These are phyloP conservation scores for Nemania sp. DNA, from an alignment of 2,329 filamentous ascomycete genomes.

Conservation along the genomic window DNA sequence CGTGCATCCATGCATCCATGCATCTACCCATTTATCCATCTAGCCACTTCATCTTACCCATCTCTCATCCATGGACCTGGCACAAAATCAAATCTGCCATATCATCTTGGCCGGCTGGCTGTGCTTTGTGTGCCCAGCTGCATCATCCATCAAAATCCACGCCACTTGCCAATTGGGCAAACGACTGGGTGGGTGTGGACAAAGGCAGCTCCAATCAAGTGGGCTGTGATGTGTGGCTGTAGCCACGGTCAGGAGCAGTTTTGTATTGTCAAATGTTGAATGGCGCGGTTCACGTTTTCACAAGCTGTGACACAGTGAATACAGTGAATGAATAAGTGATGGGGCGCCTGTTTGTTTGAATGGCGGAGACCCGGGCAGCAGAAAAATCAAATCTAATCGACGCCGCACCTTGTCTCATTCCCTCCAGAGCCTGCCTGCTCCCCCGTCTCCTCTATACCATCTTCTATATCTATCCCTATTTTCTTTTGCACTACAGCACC, in stretches of 20 bases:
- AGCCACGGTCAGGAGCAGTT: slow-evolving; percentile 2
- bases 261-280: no score
- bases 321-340: slow-evolving; percentile 25
- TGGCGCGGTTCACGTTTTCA: slow-evolving; percentile 12
- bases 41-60: no score
- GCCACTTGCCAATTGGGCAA: neutral
- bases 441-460: slow-evolving; percentile 16
- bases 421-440: slow-evolving; percentile 14
- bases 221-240: slow-evolving; percentile 8
- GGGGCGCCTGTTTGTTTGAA: slow-evolving; percentile 25
- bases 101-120: neutral
- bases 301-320: slow-evolving; percentile 22
- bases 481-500: neutral
- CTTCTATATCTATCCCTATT: neutral
- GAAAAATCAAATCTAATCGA: no score
- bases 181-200: slow-evolving; percentile 2
- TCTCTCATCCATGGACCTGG: neutral
- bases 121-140: slow-evolving; percentile 8
- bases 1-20: neutral
- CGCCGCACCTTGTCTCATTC: slow-evolving; percentile 28
- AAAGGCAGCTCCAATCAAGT: slow-evolving; percentile 14
- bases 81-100: neutral
- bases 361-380: slow-evolving; percentile 14
- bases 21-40: neutral
- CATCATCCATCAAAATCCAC: neutral